Evolutionary conservation across 1,284 basidiomycete species (phyloP).

Genomic region (Singerocomus inundabilis): DNA sequence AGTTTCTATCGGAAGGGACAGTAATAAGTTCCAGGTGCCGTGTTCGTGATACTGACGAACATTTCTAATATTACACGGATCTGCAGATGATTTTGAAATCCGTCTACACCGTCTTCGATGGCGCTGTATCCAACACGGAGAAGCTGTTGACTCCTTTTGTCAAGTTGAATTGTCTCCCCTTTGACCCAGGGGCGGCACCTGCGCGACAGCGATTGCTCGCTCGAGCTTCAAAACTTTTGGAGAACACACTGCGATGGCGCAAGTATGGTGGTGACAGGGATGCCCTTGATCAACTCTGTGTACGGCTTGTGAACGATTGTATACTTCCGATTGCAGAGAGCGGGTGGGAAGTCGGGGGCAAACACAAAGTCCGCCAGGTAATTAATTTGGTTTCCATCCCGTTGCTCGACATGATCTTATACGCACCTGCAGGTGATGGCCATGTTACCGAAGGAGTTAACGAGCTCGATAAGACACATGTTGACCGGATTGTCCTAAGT

Average conservation of each 20-base stretch:
- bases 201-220: conserved; percentile 71
- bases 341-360: conserved; percentile 89
- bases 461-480: conserved; percentile 21
- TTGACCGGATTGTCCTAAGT: conserved; percentile 7
- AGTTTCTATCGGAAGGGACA: conserved; percentile 67
- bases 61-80: conserved; percentile 15
- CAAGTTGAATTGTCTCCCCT: conserved; percentile 47
- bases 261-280: conserved; percentile 67
- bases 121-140: conserved; percentile 50
- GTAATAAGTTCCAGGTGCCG: conserved; percentile 68
- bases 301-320: conserved; percentile 56
- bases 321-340: conserved; percentile 69
- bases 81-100: conserved; percentile 66
- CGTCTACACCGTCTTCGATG: conserved; percentile 57
- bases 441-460: conserved; percentile 45
- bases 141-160: conserved; percentile 44
- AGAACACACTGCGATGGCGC: conserved; percentile 74
- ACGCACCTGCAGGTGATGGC: conserved; percentile 39
- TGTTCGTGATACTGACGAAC: conserved; percentile 2
- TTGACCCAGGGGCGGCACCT: conserved; percentile 75
- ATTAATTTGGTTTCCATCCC: conserved; percentile 9
- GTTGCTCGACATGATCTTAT: conserved; percentile 5
- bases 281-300: conserved; percentile 56
- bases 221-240: conserved; percentile 71
- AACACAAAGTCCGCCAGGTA: conserved; percentile 67